Evolutionary conservation across 2,329 filamentous ascomycete species (phyloP).

Genomic region (Fusarium coffeatum): DNA sequence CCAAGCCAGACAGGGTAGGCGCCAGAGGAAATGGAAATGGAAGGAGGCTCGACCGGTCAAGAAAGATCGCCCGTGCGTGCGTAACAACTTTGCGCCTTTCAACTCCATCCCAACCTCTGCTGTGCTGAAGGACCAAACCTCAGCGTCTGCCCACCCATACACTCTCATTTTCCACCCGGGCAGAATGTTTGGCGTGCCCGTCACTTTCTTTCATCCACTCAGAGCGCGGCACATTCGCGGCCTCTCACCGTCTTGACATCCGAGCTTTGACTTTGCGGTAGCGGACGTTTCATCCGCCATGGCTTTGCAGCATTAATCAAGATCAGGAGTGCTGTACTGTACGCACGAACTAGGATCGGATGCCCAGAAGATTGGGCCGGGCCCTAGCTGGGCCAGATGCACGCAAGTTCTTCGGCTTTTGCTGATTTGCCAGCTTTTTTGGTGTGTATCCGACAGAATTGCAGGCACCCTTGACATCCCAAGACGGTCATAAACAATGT

Average conservation of each 20-base stretch:
- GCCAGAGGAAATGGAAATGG: constrained; percentile 25
- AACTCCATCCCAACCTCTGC: constrained; percentile 26
- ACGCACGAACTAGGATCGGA: constrained; percentile 15
- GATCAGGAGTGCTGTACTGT: constrained; percentile 9
- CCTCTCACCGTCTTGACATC: constrained; percentile 22
- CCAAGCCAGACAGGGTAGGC: constrained; percentile 20
- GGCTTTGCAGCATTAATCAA: constrained; percentile 16
- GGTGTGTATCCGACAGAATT: constrained; percentile 28
- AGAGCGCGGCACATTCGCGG: constrained; percentile 17
- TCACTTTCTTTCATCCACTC: constrained; percentile 6
- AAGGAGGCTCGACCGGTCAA: constrained; percentile 42
- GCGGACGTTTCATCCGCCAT: constrained; percentile 23
- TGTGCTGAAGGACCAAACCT: constrained; percentile 12
- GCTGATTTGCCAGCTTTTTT: constrained; percentile 27
- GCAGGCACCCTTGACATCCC: constrained; percentile 13
- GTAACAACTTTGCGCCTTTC: constrained; percentile 43
- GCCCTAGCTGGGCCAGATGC: constrained; percentile 18
- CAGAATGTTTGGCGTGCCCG: constrained; percentile 22
- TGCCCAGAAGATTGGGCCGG: constrained; percentile 37
- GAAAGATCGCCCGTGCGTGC: constrained; percentile 32
- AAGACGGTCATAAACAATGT: constrained; percentile 4
- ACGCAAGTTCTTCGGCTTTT: constrained; percentile 28
- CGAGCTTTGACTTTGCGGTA: constrained; percentile 25
- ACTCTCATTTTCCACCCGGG: constrained; percentile 44
- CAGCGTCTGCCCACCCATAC: constrained; percentile 17